Evolutionary conservation across 1,284 basidiomycete genomes (phyloP), one percentile per base, ranked within the genome.

Genomic region (Rhodotorula sp.): DNA sequence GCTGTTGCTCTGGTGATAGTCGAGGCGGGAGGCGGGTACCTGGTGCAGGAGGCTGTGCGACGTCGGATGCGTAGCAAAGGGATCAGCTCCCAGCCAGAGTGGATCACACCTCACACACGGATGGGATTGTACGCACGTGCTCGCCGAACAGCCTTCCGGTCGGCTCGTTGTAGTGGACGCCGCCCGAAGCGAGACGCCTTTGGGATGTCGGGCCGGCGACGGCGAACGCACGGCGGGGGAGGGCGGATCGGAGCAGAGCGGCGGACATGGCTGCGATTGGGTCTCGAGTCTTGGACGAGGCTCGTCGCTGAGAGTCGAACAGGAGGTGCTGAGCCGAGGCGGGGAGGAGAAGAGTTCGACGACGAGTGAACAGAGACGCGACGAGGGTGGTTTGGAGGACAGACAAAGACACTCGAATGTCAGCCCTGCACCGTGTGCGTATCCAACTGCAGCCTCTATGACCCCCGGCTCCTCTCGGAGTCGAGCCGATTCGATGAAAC

Each of bases 131-230:
- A 21, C 85, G 64, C 78, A 93, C 93, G 87, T 92, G 90, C 84
- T 95, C 93, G 75, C 89, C 89, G 78, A 95, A 95, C 72, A 97
- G 81, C 81, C 87, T 89, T 31, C 93, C 93, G 12, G 89, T 88
- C 57, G 93, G 93, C 77, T 93, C 90, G 80, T 95, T 93, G 82
- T 88, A 94, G 67, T 89, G 87, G 14, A 90, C 89, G 66, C 88
- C 62, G 19, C 62, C 90, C 79, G 90, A 88, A n/a, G 89, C 91
- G 45, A 88, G 88, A 59, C 79, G 74, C 59, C 59, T 52, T 59
- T 70, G 67, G 43, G 43, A 49, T 49, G 45, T 23, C 58, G 49
- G 70, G 43, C 47, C 50, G 62, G 58, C 26, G 66, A 60, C 16
- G 38, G 54, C 38, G 59, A 50, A 26, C 31, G 43, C 26, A 21